Evolutionary conservation across 1,284 basidiomycete species (phyloP).

Genomic region (Blastosporella zonata): DNA sequence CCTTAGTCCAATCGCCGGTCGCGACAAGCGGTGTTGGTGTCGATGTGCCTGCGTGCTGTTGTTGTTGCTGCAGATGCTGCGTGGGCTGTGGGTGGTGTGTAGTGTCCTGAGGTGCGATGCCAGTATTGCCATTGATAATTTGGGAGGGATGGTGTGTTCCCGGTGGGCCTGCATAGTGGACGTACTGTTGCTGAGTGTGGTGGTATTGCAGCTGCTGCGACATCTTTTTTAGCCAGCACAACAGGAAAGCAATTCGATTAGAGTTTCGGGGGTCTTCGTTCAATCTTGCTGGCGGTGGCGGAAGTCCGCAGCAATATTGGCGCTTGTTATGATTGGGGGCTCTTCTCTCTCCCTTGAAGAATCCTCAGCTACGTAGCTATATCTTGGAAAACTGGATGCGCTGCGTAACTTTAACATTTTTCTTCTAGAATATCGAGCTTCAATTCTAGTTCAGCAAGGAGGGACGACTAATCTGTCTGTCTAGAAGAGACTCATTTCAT

Average conservation of each 20-base stretch:
- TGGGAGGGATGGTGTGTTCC: constrained; percentile 16
- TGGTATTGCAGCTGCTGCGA: constrained; percentile 40
- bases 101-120: constrained; percentile 23
- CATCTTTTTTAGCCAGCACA: constrained; percentile 27
- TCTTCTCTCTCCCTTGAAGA: not conserved
- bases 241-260: constrained; percentile 23
- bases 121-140: constrained; percentile 19
- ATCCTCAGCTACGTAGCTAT: too few relatives aligned
- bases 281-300: constrained; percentile 18
- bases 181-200: constrained; percentile 35
- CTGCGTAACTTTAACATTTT: too few relatives aligned
- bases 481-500: too few relatives aligned
- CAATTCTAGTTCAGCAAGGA: too few relatives aligned
- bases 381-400: too few relatives aligned
- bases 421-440: too few relatives aligned
- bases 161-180: constrained; percentile 38
- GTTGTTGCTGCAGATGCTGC: constrained; percentile 23
- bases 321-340: constrained; percentile 5
- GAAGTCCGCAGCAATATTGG: constrained; percentile 12
- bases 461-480: too few relatives aligned
- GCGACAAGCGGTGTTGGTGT: constrained; percentile 61
- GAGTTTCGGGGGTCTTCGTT: constrained; percentile 28
- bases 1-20: constrained; percentile 79
- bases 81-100: constrained; percentile 19
- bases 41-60: constrained; percentile 18